Evolutionary conservation across 805 yeast species (phyloP).

Genomic region (Saccharomycopsis sp.): DNA sequence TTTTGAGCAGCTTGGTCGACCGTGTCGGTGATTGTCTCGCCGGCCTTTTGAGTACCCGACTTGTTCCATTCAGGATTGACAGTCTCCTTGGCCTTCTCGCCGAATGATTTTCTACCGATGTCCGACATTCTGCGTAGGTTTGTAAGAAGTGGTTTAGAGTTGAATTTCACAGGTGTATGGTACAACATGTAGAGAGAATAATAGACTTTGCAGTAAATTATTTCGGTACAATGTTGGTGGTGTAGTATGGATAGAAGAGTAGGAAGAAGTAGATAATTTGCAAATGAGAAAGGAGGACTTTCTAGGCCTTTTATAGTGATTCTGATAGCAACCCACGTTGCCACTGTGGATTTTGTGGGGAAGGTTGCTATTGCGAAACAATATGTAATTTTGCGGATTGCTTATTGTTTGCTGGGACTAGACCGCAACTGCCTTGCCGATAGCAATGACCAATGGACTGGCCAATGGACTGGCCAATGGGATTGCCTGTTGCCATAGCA

Average conservation of each 20-base stretch:
- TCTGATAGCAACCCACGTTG: no score
- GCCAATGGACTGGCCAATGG: no score
- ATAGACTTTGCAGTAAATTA: background rate
- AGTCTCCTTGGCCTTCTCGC: conserved; percentile 61
- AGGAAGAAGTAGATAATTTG: no score
- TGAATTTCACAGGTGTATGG: background rate
- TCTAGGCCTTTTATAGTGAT: background rate
- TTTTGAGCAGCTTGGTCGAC: conserved; percentile 57
- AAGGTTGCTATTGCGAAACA: no score
- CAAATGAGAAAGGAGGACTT: no score
- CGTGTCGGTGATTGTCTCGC: conserved; percentile 62
- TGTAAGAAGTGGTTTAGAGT: background rate
- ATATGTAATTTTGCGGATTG: no score
- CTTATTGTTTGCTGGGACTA: no score
- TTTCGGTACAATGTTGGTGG: background rate
- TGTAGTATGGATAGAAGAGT: no score
- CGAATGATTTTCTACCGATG: conserved; percentile 66
- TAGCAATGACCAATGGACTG: no score
- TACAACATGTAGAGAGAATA: background rate
- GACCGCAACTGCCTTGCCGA: no score
- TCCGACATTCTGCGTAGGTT: conserved; percentile 16
- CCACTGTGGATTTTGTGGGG: no score
- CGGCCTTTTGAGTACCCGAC: conserved; percentile 54
- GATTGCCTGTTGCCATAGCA: no score
- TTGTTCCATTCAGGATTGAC: conserved; percentile 69